Evolutionary conservation across 352 stramenopile species (phyloP), one percentile per base, ranked within the genome.

Genomic region (Pythium folliculosum): DNA sequence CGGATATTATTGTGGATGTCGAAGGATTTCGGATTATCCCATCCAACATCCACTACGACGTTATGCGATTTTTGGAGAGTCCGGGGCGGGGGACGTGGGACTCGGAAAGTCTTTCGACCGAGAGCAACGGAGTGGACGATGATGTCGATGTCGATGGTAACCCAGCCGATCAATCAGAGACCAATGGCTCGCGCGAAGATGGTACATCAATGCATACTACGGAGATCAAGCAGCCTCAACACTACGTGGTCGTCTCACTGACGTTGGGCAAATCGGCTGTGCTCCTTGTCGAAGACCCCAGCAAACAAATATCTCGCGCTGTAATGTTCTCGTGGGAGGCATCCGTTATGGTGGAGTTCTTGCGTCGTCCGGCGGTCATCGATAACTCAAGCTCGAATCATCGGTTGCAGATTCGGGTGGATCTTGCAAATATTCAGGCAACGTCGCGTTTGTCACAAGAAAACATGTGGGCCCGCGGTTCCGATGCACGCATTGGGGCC

Each of bases 301-400:
- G 78, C 38, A 91, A 88, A 38, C 67, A 77, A 0, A 79, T 86
- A 40, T 95, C 87, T 22, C 82, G 87, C 30, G 83, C 86, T 5
- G 72, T 95, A 38, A 86, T 90, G 75, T 72, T 95, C n/a, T 92
- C 85, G 12, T 95, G 87, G 87, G 83, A 94, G 62, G 77, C 84
- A 2, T 77, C 67, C 8, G 54, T 95, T 19, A 80, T 73, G 19
- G 59, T 92, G 0, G 86, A 92, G 32, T 88, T 89, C 59, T 58
- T 94, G 0, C 75, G 63, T 25, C 77, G 82, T 56, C 72, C 76
- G 37, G 67, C 67, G 35, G 16, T 65, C 63, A 13, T 45, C 16
- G 32, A 19, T 63, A 69, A 63, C 45, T 76, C 56, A 38, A 76
- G 25, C 12, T 56, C 63, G 17, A 71, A 70, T 63, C 81, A 94